phyloP scores from a whole-genome alignment of 2,329 filamentous ascomycete species.

The Colletotrichum aenigma region DNA sequence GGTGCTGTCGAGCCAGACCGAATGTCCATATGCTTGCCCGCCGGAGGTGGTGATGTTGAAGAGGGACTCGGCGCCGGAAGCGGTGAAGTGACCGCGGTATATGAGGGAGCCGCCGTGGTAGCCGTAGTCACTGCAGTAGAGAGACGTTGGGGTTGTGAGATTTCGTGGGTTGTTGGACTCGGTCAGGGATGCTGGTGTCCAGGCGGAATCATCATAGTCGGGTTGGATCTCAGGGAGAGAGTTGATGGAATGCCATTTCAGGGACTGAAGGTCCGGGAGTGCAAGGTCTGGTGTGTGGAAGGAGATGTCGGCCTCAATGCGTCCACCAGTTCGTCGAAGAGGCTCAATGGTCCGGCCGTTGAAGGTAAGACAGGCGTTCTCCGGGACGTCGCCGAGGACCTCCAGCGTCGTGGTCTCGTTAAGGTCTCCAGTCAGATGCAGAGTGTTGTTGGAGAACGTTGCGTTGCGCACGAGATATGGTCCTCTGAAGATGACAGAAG shows the following conservation, averaged over 20 bases:
- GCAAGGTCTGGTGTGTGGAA: slow-evolving; percentile 17
- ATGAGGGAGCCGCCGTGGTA: slow-evolving; percentile 69
- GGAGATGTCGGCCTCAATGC: slow-evolving; percentile 19
- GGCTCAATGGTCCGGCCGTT: slow-evolving; percentile 18
- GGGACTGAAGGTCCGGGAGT: not conserved
- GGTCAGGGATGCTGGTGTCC: slow-evolving; percentile 40
- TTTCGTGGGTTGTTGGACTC: slow-evolving; percentile 23
- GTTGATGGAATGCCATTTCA: slow-evolving; percentile 21
- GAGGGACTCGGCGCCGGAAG: slow-evolving; percentile 58
- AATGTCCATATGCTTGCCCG: slow-evolving; percentile 67
- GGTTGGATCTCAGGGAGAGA: slow-evolving; percentile 24
- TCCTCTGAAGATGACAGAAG: not conserved
- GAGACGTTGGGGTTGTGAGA: slow-evolving; percentile 62
- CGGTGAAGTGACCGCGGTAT: slow-evolving; percentile 69
- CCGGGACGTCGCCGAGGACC: not conserved
- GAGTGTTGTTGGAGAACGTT: not conserved
- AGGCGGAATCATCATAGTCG: slow-evolving; percentile 43
- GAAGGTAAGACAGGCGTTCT: slow-evolving; percentile 15
- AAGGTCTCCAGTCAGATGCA: not conserved
- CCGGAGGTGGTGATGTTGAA: slow-evolving; percentile 64
- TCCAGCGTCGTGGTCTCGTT: not conserved
- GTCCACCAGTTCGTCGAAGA: slow-evolving; percentile 5
- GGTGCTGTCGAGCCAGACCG: slow-evolving; percentile 65
- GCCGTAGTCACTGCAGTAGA: slow-evolving; percentile 73
- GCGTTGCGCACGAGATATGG: not conserved